These are phyloP conservation scores for Bisporella sp. DNA, from an alignment of 2,329 filamentous ascomycete species.

Conservation along the genomic window DNA sequence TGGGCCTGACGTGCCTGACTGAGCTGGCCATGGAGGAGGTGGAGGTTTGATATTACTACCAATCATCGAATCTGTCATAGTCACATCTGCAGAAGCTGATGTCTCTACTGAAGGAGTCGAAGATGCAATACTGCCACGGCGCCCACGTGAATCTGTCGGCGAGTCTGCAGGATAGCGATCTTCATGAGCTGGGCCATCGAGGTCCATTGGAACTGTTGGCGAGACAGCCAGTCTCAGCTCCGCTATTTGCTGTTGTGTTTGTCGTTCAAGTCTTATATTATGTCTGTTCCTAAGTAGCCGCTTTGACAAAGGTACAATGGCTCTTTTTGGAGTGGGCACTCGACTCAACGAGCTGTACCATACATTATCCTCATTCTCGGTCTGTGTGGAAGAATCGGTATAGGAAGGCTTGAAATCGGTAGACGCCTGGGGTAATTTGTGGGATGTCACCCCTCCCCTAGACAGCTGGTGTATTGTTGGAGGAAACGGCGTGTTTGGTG, in stretches of 20 bases:
- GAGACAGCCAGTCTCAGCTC: conserved; percentile 11
- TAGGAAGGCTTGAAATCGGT: conserved; percentile 18
- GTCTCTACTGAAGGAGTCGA: conserved; percentile 20
- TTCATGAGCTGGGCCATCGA: conserved; percentile 13
- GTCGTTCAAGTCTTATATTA: conserved; percentile 14
- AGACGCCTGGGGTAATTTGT: conserved; percentile 19
- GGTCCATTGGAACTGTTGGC: conserved; percentile 18
- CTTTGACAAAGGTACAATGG: conserved; percentile 22
- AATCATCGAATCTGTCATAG: conserved; percentile 20
- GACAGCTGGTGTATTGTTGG: conserved; percentile 13
- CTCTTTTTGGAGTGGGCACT: conserved; percentile 13
- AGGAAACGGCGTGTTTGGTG: conserved; percentile 18
- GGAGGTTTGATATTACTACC: conserved; percentile 24
- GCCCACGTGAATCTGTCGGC: conserved; percentile 16
- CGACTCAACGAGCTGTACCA: conserved; percentile 22
- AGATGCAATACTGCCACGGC: conserved; percentile 20
- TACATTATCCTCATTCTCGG: conserved; percentile 23
- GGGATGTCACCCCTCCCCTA: conserved; percentile 8
- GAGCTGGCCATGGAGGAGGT: conserved; percentile 21
- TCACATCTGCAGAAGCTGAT: conserved; percentile 14
- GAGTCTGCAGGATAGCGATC: conserved; percentile 13
- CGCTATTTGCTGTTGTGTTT: conserved; percentile 7
- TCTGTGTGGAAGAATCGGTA: conserved; percentile 23
- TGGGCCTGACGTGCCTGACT: background rate
- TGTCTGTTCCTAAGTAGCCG: conserved; percentile 25